phyloP scores from a whole-genome alignment of 768 basidiomycete genomes.

The Suillus subalutaceus region DNA sequence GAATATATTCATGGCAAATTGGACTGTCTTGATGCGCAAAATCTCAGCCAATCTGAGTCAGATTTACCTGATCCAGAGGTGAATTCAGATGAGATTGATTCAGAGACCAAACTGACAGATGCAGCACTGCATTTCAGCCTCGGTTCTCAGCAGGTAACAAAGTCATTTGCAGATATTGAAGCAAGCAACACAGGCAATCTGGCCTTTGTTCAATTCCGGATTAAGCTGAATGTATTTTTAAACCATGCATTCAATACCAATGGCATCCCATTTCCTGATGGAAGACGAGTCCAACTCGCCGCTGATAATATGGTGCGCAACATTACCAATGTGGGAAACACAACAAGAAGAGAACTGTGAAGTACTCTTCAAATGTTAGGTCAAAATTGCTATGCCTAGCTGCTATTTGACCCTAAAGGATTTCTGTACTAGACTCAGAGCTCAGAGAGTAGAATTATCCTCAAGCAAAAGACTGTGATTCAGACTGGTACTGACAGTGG shows the following conservation, averaged over 20 bases:
- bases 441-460: too few relatives aligned
- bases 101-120: too few relatives aligned
- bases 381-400: too few relatives aligned
- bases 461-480: too few relatives aligned
- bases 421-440: too few relatives aligned
- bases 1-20: neutral
- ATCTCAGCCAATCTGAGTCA: neutral
- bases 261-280: neutral
- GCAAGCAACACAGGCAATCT: neutral
- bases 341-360: too few relatives aligned
- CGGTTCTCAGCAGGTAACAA: neutral
- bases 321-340: too few relatives aligned
- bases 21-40: neutral
- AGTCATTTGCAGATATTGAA: neutral
- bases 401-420: too few relatives aligned
- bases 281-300: neutral
- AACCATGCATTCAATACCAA: conserved; percentile 1
- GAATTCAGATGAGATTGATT: too few relatives aligned
- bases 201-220: neutral
- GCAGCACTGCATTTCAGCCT: neutral
- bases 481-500: too few relatives aligned
- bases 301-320: neutral
- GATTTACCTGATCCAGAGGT: neutral
- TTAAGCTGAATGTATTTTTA: conserved; percentile 9
- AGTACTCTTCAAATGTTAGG: too few relatives aligned